Conservation (phyloP, 441 rosid species). For the Pelargonium fulgidum region DNA sequence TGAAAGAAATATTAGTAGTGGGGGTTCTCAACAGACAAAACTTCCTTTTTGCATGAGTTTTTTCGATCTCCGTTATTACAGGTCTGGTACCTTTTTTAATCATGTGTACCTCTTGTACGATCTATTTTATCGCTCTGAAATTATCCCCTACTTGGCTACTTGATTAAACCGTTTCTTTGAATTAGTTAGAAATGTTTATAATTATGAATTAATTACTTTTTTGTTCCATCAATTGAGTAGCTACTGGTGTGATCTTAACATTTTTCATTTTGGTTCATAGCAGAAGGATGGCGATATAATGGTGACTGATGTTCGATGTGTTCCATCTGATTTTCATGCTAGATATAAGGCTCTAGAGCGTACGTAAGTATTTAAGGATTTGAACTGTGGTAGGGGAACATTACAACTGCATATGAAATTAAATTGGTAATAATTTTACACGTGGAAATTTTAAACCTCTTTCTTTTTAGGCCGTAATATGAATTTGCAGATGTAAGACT, state of each 20-base stretch:
- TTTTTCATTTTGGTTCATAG: constrained; percentile 21
- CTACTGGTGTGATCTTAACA: constrained; percentile 14
- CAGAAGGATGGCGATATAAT: constrained; percentile 74
- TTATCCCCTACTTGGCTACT: too few relatives aligned
- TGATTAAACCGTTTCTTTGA: neutral
- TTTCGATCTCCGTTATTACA: too few relatives aligned
- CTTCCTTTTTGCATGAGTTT: too few relatives aligned
- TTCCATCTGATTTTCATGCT: constrained; percentile 79
- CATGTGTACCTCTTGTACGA: too few relatives aligned
- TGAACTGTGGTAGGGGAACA: neutral
- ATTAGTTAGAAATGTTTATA: neutral
- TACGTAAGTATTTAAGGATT: constrained; percentile 61
- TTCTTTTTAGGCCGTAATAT: neutral
- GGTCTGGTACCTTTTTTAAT: too few relatives aligned
- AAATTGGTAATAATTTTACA: neutral
- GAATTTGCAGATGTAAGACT: neutral
- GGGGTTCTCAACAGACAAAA: too few relatives aligned
- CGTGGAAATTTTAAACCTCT: neutral
- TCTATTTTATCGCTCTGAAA: too few relatives aligned
- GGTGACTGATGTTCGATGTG: constrained; percentile 67
- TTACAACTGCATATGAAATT: constrained; percentile 2
- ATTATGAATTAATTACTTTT: neutral
- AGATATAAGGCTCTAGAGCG: constrained; percentile 84
- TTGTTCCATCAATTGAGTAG: neutral
- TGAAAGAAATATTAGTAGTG: too few relatives aligned